phyloP scores from a whole-genome alignment of 176 grass and related monocot species.

The Phragmites australis region DNA sequence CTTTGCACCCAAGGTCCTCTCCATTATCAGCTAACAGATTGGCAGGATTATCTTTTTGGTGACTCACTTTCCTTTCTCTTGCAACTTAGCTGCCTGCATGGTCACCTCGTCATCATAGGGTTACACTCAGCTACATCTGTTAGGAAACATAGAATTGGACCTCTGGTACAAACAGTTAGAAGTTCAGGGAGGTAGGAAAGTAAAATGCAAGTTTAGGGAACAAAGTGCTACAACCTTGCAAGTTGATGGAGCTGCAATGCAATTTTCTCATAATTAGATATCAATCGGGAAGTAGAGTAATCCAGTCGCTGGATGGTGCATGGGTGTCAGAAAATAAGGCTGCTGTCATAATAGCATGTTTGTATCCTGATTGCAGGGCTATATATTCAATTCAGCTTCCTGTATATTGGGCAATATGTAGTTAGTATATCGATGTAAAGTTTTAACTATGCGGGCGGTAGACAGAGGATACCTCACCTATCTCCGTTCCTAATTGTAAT shows the following conservation, averaged over 20 bases:
- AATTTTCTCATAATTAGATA: slow-evolving; percentile 5
- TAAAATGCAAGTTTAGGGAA: background rate
- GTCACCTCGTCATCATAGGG: too few relatives aligned
- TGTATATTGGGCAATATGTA: slow-evolving; percentile 9
- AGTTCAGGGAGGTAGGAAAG: too few relatives aligned
- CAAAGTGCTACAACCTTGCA: background rate
- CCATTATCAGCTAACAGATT: too few relatives aligned
- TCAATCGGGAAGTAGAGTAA: background rate
- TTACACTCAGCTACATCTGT: too few relatives aligned
- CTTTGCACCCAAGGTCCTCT: too few relatives aligned
- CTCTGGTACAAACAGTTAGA: background rate
- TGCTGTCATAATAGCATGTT: background rate
- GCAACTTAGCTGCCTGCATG: too few relatives aligned
- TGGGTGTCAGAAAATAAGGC: slow-evolving; percentile 6
- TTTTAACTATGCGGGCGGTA: background rate
- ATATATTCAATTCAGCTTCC: background rate
- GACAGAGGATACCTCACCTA: background rate
- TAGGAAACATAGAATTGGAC: too few relatives aligned
- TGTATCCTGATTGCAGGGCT: background rate
- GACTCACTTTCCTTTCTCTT: too few relatives aligned
- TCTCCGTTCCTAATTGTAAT: background rate
- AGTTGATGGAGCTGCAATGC: background rate
- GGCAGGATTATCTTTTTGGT: too few relatives aligned
- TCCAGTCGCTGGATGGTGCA: slow-evolving; percentile 7
- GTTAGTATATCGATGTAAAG: background rate